Base-by-base conservation (phyloP, 1,284 basidiomycete genomes). In the Butyriboletus appendiculatus region DNA sequence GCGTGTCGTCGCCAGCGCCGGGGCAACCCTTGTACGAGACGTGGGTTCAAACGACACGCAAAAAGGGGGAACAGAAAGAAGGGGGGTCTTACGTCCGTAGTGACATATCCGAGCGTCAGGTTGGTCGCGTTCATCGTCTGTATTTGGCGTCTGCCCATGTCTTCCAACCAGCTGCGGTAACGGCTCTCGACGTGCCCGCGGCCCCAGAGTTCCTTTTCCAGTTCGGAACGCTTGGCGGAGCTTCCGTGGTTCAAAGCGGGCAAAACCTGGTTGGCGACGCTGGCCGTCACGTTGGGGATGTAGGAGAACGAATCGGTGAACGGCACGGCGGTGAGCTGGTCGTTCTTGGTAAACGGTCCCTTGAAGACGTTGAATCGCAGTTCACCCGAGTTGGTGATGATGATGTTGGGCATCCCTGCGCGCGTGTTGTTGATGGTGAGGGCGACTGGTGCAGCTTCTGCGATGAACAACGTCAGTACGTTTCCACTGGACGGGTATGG, bases 331-430 rank as follows among this genome's bases (percentile, higher is more conserved):
- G 88, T 89, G 24, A 91, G 77, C 66, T 91, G 84, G 68, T 93
- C 90, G 68, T 93, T 91, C 65, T 82, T 82, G 42, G 86, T 87
- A 72, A 93, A 93, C 3, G 81, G 59, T 1, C 90, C 91, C 2
- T 75, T 57, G 64, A 81, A 83, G 41, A 94, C 68, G 62, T 92
- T 85, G 72, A 87, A 93, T 45, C 92, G 82, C 62, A 87, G 78
- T n/a, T 78, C 85, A 16, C 87, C 92, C 2, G 87, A 83, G 70
- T 92, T 88, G 48, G 79, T 76, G 57, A 94, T 81, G 67, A 91
- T 82, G 55, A 91, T 71, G 59, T 81, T 85, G n/a, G 86, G 82
- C 50, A 81, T 78, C 12, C 65, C 66, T 4, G 81, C 76, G 35
- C 85, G 79, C 9, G 80, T 75, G 62, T 87, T 88, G 72, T 87